Evolutionary conservation across 352 stramenopile species (phyloP), one percentile per base, ranked within the genome.

Genomic region (Phytophthora foliorum): DNA sequence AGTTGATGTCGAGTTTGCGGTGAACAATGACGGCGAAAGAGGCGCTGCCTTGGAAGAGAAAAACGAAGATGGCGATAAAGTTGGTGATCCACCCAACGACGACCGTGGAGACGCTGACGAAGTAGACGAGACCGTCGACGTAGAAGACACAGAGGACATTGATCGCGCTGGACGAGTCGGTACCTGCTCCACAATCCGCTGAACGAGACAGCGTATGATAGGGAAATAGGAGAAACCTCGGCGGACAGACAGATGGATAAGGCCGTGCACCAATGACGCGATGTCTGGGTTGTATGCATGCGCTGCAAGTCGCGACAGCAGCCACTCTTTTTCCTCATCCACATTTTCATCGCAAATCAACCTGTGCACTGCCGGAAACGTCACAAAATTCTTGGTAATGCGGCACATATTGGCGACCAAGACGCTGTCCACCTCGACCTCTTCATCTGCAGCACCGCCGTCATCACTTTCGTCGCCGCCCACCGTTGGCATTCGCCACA

Each of bases 281-380:
- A 94, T 75, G 51, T 94, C 81, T 0, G 78, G 75, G 29, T 90
- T 89, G 67, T 94, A 92, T 2, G 80, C 69, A 46, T 92, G 80
- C 13, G 52, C 46, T 25, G 75, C 75, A 29, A 93, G 63, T 21
- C 71, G 72, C 16, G 80, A 65, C 36, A 91, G 67, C 9, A 93
- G 60, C 22, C 82, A 80, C 36, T 88, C 74, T 4, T 69, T 60
- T 29, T 69, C 73, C 0, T 58, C 55, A 3, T 65, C 52, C 17
- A 72, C 64, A 16, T 86, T 75, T 16, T 86, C 67, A 16, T 77
- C 71, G 27, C 67, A 77, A 9, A 93, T 75, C 2, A 93, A 72
- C 17, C 60, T 74, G 49, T 91, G 82, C 34, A 93, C 82, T 0
- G 84, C 81, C 6, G 82, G 86, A 48, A 89, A 92, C 6, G 84